phyloP scores from a whole-genome alignment of 2,329 filamentous ascomycete genomes.

The Aspergillus neoniger region DNA sequence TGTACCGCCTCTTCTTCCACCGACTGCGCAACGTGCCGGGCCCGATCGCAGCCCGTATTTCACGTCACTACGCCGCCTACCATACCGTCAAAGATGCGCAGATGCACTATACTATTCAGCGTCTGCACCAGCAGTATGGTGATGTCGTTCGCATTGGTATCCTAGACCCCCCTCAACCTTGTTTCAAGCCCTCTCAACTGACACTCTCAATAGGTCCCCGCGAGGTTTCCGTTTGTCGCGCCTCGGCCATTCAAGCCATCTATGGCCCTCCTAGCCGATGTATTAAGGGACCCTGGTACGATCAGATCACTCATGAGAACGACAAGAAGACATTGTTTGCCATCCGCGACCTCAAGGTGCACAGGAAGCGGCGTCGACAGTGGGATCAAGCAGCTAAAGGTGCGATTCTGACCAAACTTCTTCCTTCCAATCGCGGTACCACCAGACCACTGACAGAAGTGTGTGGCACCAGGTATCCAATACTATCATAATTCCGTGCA shows the following conservation, averaged over 20 bases:
- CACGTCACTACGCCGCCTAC: constrained; percentile 29
- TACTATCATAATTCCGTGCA: neutral
- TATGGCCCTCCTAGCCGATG: constrained; percentile 17
- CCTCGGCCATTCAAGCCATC: constrained; percentile 17
- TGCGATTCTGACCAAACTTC: neutral
- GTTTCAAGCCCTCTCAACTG: neutral
- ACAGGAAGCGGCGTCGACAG: constrained; percentile 15
- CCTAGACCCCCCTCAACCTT: neutral
- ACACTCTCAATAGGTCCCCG: constrained; percentile 15
- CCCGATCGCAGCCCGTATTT: constrained; percentile 20
- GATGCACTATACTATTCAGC: constrained; percentile 33
- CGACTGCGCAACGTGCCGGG: constrained; percentile 23
- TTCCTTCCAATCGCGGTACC: neutral
- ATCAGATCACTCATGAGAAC: constrained; percentile 12
- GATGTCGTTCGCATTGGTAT: constrained; percentile 39
- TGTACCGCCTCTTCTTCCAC: constrained; percentile 24
- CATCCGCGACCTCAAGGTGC: constrained; percentile 13
- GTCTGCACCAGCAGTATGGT: constrained; percentile 36
- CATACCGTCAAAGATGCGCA: constrained; percentile 28
- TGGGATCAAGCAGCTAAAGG: neutral
- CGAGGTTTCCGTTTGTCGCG: constrained; percentile 22
- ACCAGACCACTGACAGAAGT: neutral
- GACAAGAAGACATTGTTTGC: neutral
- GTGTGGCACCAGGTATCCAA: neutral
- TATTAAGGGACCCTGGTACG: constrained; percentile 21